A percentile compares a stretch with the other conserved stretches of the same genome.
Conservation (phyloP, 2,329 filamentous ascomycete species). For the Hymenotorrendiella dingleyae region DNA sequence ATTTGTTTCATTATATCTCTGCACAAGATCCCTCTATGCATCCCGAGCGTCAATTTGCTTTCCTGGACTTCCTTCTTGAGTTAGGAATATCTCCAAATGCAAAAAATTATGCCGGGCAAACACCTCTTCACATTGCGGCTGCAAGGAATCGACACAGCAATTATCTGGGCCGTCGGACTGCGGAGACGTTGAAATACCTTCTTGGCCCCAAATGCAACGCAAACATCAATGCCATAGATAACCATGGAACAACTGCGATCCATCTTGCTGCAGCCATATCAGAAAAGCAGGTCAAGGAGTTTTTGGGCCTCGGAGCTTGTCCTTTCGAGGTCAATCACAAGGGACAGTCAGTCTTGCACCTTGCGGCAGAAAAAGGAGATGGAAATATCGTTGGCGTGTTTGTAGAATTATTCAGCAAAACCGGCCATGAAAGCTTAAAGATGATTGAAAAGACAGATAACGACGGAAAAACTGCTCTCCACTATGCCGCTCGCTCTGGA, state of each 20-base stretch:
- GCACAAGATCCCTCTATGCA: background rate
- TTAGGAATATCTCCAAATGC: slow-evolving; percentile 1
- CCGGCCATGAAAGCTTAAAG: background rate
- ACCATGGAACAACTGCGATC: background rate
- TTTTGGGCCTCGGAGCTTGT: background rate
- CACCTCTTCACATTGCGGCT: slow-evolving; percentile 3
- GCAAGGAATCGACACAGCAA: background rate
- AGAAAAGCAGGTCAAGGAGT: background rate
- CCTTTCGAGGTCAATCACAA: background rate
- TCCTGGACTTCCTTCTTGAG: background rate
- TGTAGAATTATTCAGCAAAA: background rate
- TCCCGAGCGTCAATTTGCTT: background rate
- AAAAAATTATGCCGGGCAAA: slow-evolving; percentile 1
- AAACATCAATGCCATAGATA: slow-evolving; percentile 1
- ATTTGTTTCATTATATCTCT: background rate
- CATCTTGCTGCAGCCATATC: background rate
- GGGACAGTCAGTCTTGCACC: background rate
- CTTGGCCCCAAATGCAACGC: slow-evolving; percentile 1
- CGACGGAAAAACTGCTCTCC: slow-evolving; percentile 10
- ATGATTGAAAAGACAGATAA: slow-evolving; percentile 8
- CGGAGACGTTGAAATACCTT: background rate
- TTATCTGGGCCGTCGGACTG: too few species aligned
- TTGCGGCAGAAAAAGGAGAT: slow-evolving; percentile 2
- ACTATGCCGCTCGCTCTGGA: slow-evolving; percentile 10
- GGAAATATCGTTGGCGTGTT: slow-evolving; percentile 4